phyloP scores from a whole-genome alignment of 352 stramenopile genomes.

The Phytophthora foliorum region DNA sequence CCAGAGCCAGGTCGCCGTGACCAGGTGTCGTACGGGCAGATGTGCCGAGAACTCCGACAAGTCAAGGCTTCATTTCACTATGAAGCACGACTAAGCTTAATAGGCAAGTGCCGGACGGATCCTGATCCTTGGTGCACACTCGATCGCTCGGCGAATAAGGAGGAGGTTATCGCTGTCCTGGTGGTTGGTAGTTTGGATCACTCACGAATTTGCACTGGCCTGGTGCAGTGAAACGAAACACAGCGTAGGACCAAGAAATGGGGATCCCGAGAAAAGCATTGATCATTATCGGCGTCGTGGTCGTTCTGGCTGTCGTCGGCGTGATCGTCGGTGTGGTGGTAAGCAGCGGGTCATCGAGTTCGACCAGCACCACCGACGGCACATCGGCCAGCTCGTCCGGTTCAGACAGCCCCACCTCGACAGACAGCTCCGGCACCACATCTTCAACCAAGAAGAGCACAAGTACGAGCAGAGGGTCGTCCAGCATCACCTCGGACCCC shows the following conservation, averaged over 20 bases:
- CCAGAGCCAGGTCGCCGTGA: background rate
- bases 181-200: slow-evolving; percentile 1
- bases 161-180: background rate
- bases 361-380: slow-evolving; percentile 32
- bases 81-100: slow-evolving; percentile 10
- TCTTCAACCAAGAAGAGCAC: slow-evolving; percentile 29
- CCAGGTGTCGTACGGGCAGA: slow-evolving; percentile 19
- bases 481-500: slow-evolving; percentile 45
- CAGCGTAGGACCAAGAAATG: slow-evolving; percentile 10
- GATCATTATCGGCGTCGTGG: slow-evolving; percentile 49
- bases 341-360: slow-evolving; percentile 25
- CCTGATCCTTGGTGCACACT: slow-evolving; percentile 5
- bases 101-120: slow-evolving; percentile 19
- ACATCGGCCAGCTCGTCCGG: slow-evolving; percentile 36
- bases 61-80: slow-evolving; percentile 16
- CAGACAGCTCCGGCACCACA: slow-evolving; percentile 28
- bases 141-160: slow-evolving; percentile 4
- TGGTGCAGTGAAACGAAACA: background rate
- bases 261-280: slow-evolving; percentile 32
- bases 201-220: slow-evolving; percentile 25
- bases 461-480: slow-evolving; percentile 28
- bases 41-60: slow-evolving; percentile 21
- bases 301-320: slow-evolving; percentile 49
- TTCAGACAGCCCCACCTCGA: slow-evolving; percentile 29
- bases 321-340: slow-evolving; percentile 51